Evolutionary conservation across 73 alveolate species (phyloP).

Genomic region (Tetrahymena malaccensis): DNA sequence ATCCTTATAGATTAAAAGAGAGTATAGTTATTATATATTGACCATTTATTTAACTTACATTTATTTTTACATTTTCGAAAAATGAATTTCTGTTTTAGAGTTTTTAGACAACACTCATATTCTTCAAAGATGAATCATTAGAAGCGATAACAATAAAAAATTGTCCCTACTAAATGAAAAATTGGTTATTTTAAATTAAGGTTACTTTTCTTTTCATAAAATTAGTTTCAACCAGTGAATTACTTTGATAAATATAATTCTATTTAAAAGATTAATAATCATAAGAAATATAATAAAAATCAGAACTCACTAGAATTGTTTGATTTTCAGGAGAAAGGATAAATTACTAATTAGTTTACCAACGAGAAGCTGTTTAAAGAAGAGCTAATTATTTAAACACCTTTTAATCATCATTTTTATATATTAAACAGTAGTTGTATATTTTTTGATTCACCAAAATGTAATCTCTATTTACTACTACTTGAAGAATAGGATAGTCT

Average conservation of each 20-base stretch:
- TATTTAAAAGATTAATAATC: not conserved
- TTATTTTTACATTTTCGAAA: not conserved
- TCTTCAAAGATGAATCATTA: not conserved
- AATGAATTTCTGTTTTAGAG: not conserved
- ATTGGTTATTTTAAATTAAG: not conserved
- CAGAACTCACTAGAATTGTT: not conserved
- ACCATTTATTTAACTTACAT: not conserved
- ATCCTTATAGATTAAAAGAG: not conserved
- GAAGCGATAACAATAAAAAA: not conserved
- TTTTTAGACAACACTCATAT: not conserved
- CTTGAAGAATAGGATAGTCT: not conserved
- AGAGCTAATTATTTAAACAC: not conserved
- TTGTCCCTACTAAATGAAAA: not conserved
- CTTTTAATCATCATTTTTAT: not conserved
- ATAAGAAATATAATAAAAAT: not conserved
- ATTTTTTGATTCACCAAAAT: not conserved
- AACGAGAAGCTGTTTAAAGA: not conserved
- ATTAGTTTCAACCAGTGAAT: not conserved
- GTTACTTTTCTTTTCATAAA: not conserved
- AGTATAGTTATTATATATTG: not conserved
- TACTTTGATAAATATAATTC: not conserved
- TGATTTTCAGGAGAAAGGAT: not conserved
- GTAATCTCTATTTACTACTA: not conserved
- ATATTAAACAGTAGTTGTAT: not conserved
- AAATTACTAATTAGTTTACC: not conserved